Conservation (phyloP, 768 basidiomycete species). For the Agaricus subrufescens region DNA sequence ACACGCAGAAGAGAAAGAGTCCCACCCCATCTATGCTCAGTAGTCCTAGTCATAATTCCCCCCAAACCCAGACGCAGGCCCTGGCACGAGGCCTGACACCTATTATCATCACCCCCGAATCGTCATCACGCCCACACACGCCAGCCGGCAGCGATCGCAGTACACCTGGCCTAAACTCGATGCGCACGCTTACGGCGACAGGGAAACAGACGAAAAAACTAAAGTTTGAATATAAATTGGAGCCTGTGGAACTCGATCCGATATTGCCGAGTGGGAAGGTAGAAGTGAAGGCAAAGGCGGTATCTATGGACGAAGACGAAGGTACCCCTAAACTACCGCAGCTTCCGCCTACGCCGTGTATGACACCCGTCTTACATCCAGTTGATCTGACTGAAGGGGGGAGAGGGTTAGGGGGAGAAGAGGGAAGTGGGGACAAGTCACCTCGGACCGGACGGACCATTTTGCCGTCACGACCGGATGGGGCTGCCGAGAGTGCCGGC, state of each 20-base stretch:
- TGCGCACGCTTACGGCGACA: neutral
- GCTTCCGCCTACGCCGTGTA: neutral
- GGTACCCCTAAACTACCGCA: neutral
- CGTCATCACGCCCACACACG: slow-evolving; percentile 2
- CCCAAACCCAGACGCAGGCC: neutral
- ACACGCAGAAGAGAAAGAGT: neutral
- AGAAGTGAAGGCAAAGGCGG: neutral
- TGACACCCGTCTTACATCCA: neutral
- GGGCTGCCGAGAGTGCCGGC: too few relatives aligned
- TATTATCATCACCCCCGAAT: slow-evolving; percentile 1
- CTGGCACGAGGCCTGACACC: neutral
- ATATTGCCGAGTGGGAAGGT: neutral
- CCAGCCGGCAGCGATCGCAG: neutral
- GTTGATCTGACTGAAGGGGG: neutral
- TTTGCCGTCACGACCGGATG: neutral
- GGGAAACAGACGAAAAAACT: neutral
- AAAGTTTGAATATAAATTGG: neutral
- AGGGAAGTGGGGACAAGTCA: neutral
- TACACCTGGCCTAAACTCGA: neutral
- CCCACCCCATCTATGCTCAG: neutral
- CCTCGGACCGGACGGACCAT: neutral
- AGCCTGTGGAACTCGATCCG: neutral
- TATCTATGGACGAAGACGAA: neutral
- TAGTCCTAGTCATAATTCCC: neutral
- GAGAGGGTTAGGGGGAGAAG: neutral